phyloP scores from a whole-genome alignment of 1,284 basidiomycete genomes.

The Cryptococcus sp. region DNA sequence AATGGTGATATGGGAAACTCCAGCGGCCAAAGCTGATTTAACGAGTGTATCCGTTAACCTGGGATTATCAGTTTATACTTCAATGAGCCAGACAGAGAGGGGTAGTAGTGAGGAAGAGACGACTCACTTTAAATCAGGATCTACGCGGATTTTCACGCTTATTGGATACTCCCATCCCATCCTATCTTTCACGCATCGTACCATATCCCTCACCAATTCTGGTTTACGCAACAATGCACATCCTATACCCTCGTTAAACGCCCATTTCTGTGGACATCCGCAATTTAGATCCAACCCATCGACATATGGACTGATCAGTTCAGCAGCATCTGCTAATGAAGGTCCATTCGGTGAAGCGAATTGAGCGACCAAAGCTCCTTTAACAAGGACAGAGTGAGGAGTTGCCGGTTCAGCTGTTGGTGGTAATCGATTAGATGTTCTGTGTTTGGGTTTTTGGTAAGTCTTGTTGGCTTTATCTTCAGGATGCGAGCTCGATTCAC shows the following conservation, averaged over 20 bases:
- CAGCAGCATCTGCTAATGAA: slow-evolving; percentile 55
- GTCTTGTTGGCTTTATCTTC: slow-evolving; percentile 9
- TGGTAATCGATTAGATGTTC: slow-evolving; percentile 27
- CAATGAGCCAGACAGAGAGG: background rate
- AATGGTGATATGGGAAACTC: slow-evolving; percentile 52
- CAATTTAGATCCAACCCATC: slow-evolving; percentile 60
- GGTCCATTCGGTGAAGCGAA: slow-evolving; percentile 54
- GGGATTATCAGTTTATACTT: background rate
- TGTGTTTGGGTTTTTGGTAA: slow-evolving; percentile 15
- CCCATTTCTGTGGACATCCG: slow-evolving; percentile 55
- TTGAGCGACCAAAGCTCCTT: slow-evolving; percentile 55
- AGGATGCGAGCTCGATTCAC: background rate
- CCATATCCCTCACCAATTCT: slow-evolving; percentile 56
- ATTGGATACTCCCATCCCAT: slow-evolving; percentile 56
- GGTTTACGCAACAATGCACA: slow-evolving; percentile 57
- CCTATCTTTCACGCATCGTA: slow-evolving; percentile 53
- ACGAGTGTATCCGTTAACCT: slow-evolving; percentile 54
- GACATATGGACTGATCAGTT: slow-evolving; percentile 52
- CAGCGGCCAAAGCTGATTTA: slow-evolving; percentile 44
- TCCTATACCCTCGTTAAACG: slow-evolving; percentile 56
- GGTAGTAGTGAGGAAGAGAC: background rate
- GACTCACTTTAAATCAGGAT: slow-evolving; percentile 50
- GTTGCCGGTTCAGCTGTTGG: slow-evolving; percentile 24
- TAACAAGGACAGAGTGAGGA: slow-evolving; percentile 38
- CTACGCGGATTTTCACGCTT: slow-evolving; percentile 58